phyloP scores from a whole-genome alignment of 1,284 basidiomycete genomes.

The Malassezia yamatoensis region DNA sequence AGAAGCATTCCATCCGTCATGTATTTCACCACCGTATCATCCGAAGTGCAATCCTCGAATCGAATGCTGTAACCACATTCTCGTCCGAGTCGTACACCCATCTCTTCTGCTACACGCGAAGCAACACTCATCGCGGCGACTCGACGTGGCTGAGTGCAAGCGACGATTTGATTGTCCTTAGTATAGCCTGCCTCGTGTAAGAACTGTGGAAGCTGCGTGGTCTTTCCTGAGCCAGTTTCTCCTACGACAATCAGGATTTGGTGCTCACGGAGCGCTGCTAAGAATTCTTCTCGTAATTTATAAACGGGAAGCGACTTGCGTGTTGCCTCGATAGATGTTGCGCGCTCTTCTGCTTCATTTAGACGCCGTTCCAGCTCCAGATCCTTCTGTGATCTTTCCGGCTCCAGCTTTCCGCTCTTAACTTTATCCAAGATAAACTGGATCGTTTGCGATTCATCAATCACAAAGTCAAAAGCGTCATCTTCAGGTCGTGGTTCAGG shows the following conservation, averaged over 20 bases:
- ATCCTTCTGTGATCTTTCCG: constrained; percentile 50
- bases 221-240: constrained; percentile 78
- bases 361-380: constrained; percentile 76
- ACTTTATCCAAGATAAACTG: constrained; percentile 77
- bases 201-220: constrained; percentile 95
- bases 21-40: constrained; percentile 53
- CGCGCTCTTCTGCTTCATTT: constrained; percentile 66
- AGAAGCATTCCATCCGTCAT: constrained; percentile 48
- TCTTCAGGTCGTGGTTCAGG: constrained; percentile 23
- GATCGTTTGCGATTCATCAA: constrained; percentile 94
- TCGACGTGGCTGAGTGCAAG: constrained; percentile 94
- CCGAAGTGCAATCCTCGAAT: constrained; percentile 97
- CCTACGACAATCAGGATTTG: constrained; percentile 56
- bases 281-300: constrained; percentile 36
- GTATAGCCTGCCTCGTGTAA: constrained; percentile 95
- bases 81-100: constrained; percentile 88
- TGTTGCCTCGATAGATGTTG: constrained; percentile 47
- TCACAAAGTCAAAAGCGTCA: constrained; percentile 84
- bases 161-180: constrained; percentile 70
- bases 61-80: constrained; percentile 93
- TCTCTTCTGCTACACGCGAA: constrained; percentile 94
- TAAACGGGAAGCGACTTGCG: constrained; percentile 43
- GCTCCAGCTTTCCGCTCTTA: constrained; percentile 49
- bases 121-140: constrained; percentile 99
- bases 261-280: constrained; percentile 77